Conservation (phyloP, 257 asterid genomes). For the Solanum raphanifolium region DNA sequence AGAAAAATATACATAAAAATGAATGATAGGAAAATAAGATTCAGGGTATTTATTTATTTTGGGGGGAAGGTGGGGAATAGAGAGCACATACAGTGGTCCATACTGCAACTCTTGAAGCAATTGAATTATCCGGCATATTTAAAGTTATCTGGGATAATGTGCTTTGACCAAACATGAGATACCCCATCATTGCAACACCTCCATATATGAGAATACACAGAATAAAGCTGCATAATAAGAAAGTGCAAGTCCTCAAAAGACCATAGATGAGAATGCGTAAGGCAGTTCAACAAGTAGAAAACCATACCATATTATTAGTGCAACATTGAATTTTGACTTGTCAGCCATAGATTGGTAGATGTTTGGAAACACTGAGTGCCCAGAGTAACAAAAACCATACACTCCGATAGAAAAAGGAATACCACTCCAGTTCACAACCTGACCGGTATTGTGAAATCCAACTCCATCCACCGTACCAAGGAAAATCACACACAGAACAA, state of each 20-base stretch:
- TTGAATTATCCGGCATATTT: constrained; percentile 53
- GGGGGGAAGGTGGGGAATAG: neutral
- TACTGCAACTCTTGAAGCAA: constrained; percentile 50
- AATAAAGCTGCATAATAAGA: constrained; percentile 41
- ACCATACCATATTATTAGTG: constrained; percentile 45
- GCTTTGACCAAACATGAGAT: constrained; percentile 66
- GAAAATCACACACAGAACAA: constrained; percentile 41
- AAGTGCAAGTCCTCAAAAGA: neutral
- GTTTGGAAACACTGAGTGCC: constrained; percentile 83
- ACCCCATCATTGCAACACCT: constrained; percentile 60
- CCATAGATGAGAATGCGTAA: neutral
- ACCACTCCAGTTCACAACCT: constrained; percentile 53
- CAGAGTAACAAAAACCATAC: constrained; percentile 73
- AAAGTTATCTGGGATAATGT: constrained; percentile 73
- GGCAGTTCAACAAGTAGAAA: neutral
- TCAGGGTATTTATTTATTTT: neutral
- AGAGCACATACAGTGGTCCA: constrained; percentile 70
- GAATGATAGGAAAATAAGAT: neutral
- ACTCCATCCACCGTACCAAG: constrained; percentile 37
- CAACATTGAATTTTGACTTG: constrained; percentile 60
- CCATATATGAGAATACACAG: constrained; percentile 57
- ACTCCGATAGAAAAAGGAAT: constrained; percentile 76
- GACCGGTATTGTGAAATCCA: constrained; percentile 42
- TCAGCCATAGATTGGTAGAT: constrained; percentile 94
- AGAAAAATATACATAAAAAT: neutral